These are phyloP conservation scores for Kazachstania kunashirensis DNA, from an alignment of 805 yeast species.

Conservation along the genomic window DNA sequence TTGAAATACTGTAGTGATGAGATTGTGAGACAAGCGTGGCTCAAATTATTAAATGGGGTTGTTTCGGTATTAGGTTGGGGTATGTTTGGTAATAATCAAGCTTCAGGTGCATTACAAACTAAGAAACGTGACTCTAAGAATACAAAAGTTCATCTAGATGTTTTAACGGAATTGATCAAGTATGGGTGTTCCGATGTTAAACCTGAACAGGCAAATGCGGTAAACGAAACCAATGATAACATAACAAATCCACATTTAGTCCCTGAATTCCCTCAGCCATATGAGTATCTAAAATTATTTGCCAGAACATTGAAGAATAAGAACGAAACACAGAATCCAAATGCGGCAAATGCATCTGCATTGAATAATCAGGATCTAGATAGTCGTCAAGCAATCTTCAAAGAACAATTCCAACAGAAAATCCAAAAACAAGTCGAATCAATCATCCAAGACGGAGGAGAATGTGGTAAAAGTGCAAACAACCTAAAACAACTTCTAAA, in stretches of 20 bases:
- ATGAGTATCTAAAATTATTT: slow-evolving; percentile 51
- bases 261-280: slow-evolving; percentile 54
- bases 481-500: slow-evolving; percentile 17
- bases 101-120: slow-evolving; percentile 16
- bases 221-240: background rate
- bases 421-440: slow-evolving; percentile 41
- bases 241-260: slow-evolving; percentile 36
- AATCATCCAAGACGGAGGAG: slow-evolving; percentile 63
- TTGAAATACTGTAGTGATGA: slow-evolving; percentile 46
- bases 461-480: slow-evolving; percentile 45
- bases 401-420: slow-evolving; percentile 42
- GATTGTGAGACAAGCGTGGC: slow-evolving; percentile 54
- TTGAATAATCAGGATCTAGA: slow-evolving; percentile 18
- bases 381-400: slow-evolving; percentile 31
- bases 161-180: slow-evolving; percentile 35
- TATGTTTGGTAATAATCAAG: slow-evolving; percentile 13
- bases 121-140: slow-evolving; percentile 18
- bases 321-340: slow-evolving; percentile 13
- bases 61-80: slow-evolving; percentile 73
- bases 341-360: slow-evolving; percentile 1
- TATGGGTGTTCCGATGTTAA: slow-evolving; percentile 29
- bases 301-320: slow-evolving; percentile 30
- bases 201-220: background rate
- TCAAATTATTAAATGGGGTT: slow-evolving; percentile 56
- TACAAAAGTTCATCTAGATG: slow-evolving; percentile 29